These are phyloP conservation scores for Phialophora verrucosa DNA, from an alignment of 2,329 filamentous ascomycete species.

Conservation along the genomic window DNA sequence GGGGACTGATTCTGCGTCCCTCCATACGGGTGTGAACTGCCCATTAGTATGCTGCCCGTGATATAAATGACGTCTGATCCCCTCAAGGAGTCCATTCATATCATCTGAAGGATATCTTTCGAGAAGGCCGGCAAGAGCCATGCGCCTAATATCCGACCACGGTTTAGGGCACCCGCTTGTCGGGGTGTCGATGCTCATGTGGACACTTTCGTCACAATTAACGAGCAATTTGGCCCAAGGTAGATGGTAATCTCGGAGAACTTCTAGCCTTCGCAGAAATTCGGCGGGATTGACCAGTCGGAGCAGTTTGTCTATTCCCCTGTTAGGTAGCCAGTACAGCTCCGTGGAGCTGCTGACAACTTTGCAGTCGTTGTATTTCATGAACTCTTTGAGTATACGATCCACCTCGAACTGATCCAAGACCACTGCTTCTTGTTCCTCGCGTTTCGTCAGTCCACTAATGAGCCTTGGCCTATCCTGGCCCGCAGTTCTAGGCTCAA, in stretches of 20 bases:
- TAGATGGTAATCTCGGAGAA: not conserved
- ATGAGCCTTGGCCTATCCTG: not conserved
- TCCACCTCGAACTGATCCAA: not conserved
- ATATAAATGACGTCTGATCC: constrained; percentile 7
- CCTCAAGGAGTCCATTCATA: not conserved
- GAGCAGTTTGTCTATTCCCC: not conserved
- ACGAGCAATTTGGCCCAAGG: not conserved
- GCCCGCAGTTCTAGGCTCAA: not conserved
- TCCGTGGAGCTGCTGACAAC: not conserved
- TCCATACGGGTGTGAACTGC: not conserved
- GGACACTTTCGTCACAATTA: not conserved
- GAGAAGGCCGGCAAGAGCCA: constrained; percentile 8
- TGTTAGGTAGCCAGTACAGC: not conserved
- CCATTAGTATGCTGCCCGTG: not conserved
- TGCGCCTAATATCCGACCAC: constrained; percentile 4
- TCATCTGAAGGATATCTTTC: not conserved
- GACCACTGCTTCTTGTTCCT: not conserved
- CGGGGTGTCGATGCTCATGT: not conserved
- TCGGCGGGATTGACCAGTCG: not conserved
- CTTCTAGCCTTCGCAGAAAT: not conserved
- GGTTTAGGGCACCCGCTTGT: not conserved
- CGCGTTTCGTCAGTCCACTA: not conserved
- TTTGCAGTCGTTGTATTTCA: not conserved
- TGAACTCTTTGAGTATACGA: not conserved
- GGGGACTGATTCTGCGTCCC: not conserved